A percentile compares a stretch with the other conserved stretches of the same genome.
These are phyloP conservation scores for Pleodorina starrii DNA, from an alignment of 139 green algal genomes.

Conservation along the genomic window DNA sequence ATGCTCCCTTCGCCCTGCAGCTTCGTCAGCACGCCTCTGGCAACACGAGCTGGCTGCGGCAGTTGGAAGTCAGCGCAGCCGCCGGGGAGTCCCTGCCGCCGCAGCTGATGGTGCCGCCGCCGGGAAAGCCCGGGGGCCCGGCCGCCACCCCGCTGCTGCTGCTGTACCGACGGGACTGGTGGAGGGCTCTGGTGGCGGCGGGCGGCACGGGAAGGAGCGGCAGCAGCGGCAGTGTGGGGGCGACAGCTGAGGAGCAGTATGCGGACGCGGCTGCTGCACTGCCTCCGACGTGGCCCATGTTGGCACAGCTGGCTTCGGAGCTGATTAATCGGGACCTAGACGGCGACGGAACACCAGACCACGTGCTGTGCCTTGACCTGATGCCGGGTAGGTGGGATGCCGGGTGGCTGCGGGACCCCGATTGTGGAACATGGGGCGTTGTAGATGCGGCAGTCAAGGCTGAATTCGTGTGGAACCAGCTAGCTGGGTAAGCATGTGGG, in stretches of 20 bases:
- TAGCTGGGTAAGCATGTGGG: no score
- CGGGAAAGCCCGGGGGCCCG: not conserved
- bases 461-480: no score
- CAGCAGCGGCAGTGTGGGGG: not conserved
- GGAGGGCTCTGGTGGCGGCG: not conserved
- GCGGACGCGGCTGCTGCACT: not conserved
- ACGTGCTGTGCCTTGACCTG: slow-evolving; percentile 28
- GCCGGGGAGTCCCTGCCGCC: not conserved
- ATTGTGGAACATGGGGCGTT: not conserved
- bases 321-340: slow-evolving; percentile 10
- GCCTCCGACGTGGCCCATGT: not conserved
- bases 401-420: no score
- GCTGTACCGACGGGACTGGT: slow-evolving; percentile 34
- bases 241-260: not conserved
- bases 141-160: slow-evolving; percentile 18
- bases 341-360: slow-evolving; percentile 1
- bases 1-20: no score
- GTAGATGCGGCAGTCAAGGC: no score
- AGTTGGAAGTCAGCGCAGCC: not conserved
- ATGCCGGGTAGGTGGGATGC: slow-evolving; percentile 2
- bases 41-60: slow-evolving; percentile 8
- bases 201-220: not conserved
- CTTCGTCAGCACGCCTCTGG: not conserved
- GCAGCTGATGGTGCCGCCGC: not conserved
- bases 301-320: not conserved